Evolutionary conservation across 2,329 filamentous ascomycete genomes (phyloP).

Genomic region (Penicillium sp.): DNA sequence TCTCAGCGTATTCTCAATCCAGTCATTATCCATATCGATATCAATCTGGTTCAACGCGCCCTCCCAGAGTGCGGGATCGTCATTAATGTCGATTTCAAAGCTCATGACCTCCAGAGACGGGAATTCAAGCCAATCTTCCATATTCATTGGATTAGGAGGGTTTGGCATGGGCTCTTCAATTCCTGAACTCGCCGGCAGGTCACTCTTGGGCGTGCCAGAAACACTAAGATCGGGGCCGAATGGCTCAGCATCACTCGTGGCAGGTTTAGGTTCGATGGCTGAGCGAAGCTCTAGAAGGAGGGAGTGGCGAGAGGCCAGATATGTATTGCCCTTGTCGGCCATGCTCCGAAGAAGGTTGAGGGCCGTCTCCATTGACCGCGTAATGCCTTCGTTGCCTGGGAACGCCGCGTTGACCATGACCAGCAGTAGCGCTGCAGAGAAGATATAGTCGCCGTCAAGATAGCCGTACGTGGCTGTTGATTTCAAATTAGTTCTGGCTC

Average conservation of each 20-base stretch:
- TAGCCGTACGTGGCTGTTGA: slow-evolving; percentile 57
- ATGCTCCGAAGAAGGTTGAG: slow-evolving; percentile 53
- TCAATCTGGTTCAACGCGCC: slow-evolving; percentile 44
- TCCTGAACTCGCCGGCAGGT: slow-evolving; percentile 14
- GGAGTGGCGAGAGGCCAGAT: slow-evolving; percentile 47
- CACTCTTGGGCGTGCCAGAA: slow-evolving; percentile 20
- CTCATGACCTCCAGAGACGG: slow-evolving; percentile 35
- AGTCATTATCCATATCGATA: slow-evolving; percentile 47
- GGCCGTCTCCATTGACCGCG: slow-evolving; percentile 49
- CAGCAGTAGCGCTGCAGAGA: slow-evolving; percentile 57
- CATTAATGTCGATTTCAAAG: slow-evolving; percentile 40
- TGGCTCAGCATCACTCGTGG: slow-evolving; percentile 2
- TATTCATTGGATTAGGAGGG: neutral
- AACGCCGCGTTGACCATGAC: slow-evolving; percentile 60
- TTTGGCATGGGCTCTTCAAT: neutral
- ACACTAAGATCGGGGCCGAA: slow-evolving; percentile 5
- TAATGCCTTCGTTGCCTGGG: slow-evolving; percentile 48
- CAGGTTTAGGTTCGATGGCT: slow-evolving; percentile 28
- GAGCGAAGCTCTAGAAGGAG: slow-evolving; percentile 42
- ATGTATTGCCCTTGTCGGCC: slow-evolving; percentile 56
- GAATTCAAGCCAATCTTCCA: slow-evolving; percentile 25
- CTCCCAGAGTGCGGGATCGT: slow-evolving; percentile 46
- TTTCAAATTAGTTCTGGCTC: neutral
- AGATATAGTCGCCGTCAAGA: slow-evolving; percentile 60
- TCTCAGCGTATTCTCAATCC: slow-evolving; percentile 37